phyloP scores from a whole-genome alignment of 371 early-diverging fungal genomes.

The Choanephora cucurbitarum region DNA sequence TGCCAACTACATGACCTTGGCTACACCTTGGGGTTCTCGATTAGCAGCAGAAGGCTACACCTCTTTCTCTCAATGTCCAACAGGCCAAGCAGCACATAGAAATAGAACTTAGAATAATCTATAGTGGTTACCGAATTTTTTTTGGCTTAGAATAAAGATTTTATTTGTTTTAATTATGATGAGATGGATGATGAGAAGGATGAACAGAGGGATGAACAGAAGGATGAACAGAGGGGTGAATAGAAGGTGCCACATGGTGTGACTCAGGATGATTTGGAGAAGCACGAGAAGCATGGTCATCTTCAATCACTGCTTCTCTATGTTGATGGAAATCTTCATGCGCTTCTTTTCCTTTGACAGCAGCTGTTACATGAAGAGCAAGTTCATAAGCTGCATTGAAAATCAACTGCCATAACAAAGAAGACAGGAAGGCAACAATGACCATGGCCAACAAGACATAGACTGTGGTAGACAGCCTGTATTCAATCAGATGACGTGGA shows the following conservation, averaged over 20 bases:
- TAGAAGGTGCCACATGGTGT: slow-evolving; percentile 1
- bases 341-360: slow-evolving; percentile 19
- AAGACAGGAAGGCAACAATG: slow-evolving; percentile 17
- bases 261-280: not conserved
- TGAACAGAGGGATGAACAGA: not conserved
- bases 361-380: slow-evolving; percentile 18
- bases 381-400: slow-evolving; percentile 22
- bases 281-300: not conserved
- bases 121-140: too few relatives aligned
- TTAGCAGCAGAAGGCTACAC: slow-evolving; percentile 32
- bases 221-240: not conserved
- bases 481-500: slow-evolving; percentile 9
- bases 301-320: slow-evolving; percentile 6
- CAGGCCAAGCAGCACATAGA: slow-evolving; percentile 9
- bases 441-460: slow-evolving; percentile 29
- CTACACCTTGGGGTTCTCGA: slow-evolving; percentile 41
- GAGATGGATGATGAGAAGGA: not conserved
- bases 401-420: slow-evolving; percentile 20
- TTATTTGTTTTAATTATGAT: too few relatives aligned
- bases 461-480: slow-evolving; percentile 5
- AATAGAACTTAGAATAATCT: too few relatives aligned
- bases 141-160: too few relatives aligned
- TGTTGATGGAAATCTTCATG: slow-evolving; percentile 18
- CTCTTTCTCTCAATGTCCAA: slow-evolving; percentile 19
- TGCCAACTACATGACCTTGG: slow-evolving; percentile 32